Conservation (phyloP, 495 filamentous ascomycete species). For the Amphirosellinia nigrospora region DNA sequence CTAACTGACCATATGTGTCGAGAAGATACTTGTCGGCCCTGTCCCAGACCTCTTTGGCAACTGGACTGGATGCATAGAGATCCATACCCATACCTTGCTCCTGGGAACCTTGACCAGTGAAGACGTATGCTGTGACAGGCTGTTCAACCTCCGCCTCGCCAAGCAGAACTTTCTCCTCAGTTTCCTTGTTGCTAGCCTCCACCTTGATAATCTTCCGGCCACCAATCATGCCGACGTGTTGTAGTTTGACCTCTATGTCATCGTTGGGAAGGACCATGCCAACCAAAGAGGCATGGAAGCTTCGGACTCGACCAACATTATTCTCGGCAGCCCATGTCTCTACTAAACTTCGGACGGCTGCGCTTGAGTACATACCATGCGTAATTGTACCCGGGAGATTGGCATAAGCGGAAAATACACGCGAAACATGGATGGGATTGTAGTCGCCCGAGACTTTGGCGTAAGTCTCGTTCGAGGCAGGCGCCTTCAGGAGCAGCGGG, state of each 20-base stretch:
- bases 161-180: slow-evolving; percentile 91
- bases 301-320: slow-evolving; percentile 94
- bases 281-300: slow-evolving; percentile 92
- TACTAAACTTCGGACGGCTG: slow-evolving; percentile 95
- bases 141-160: slow-evolving; percentile 99
- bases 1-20: slow-evolving; percentile 90
- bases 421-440: slow-evolving; percentile 98
- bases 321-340: slow-evolving; percentile 99
- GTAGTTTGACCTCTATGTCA: slow-evolving; percentile 87
- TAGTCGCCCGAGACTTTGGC: slow-evolving; percentile 97
- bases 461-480: slow-evolving; percentile 97
- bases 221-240: slow-evolving; percentile 96
- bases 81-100: slow-evolving; percentile 99
- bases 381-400: slow-evolving; percentile 96
- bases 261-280: slow-evolving; percentile 99
- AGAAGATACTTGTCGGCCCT: slow-evolving; percentile 96
- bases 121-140: slow-evolving; percentile 95
- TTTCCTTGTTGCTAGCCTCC: slow-evolving; percentile 89
- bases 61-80: slow-evolving; percentile 87
- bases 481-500: slow-evolving; percentile 82
- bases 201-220: slow-evolving; percentile 99
- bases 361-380: slow-evolving; percentile 99
- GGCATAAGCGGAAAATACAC: slow-evolving; percentile 94
- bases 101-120: slow-evolving; percentile 97
- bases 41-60: slow-evolving; percentile 98